phyloP scores from a whole-genome alignment of 352 stramenopile species.

The Pilasporangium apinafurcum region DNA sequence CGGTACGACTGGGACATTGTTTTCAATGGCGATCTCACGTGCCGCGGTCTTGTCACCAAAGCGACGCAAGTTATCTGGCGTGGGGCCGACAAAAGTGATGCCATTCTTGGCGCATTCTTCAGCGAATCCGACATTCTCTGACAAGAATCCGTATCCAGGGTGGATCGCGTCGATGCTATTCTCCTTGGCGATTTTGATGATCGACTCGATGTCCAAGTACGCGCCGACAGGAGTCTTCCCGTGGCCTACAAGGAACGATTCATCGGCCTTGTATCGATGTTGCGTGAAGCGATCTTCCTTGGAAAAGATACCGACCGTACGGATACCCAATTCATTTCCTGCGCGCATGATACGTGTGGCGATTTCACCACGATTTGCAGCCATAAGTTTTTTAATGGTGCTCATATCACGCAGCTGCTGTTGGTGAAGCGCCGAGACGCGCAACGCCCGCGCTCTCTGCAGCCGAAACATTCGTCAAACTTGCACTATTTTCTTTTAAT shows the following conservation, averaged over 20 bases:
- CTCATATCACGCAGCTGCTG: constrained; percentile 34
- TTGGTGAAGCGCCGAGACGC: constrained; percentile 6
- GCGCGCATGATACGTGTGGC: constrained; percentile 95
- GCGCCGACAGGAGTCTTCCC: constrained; percentile 90
- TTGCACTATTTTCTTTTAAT: no score
- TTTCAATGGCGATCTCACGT: constrained; percentile 85
- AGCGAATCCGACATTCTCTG: constrained; percentile 94
- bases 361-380: constrained; percentile 98
- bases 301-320: constrained; percentile 88
- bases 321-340: constrained; percentile 89
- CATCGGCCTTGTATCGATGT: constrained; percentile 97
- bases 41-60: constrained; percentile 90
- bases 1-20: constrained; percentile 85
- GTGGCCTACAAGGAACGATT: constrained; percentile 91
- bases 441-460: constrained; percentile 14
- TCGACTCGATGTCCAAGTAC: constrained; percentile 94
- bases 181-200: constrained; percentile 90
- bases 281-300: constrained; percentile 94
- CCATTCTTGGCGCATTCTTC: constrained; percentile 86
- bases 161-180: constrained; percentile 94
- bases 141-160: constrained; percentile 97
- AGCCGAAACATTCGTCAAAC: constrained; percentile 39
- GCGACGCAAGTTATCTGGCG: constrained; percentile 85
- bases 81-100: constrained; percentile 95
- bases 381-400: constrained; percentile 95